phyloP scores from a whole-genome alignment of 1,284 basidiomycete species.

The Moesziomyces parantarcticus region DNA sequence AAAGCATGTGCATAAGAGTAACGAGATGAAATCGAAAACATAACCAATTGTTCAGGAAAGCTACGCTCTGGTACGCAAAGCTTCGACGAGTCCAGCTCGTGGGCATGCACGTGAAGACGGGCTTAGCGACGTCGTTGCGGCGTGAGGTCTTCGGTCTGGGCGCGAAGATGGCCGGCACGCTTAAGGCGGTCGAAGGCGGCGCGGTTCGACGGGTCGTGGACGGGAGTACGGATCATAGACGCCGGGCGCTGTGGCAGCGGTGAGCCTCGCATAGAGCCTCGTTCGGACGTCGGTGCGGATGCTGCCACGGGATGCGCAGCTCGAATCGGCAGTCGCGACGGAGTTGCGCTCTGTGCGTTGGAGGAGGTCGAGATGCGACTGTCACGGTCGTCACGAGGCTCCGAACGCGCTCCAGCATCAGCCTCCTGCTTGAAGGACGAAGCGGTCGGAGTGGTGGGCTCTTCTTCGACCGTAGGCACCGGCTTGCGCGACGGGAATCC shows the following conservation, averaged over 20 bases:
- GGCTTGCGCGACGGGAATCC: slow-evolving; percentile 23
- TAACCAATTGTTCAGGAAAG: background rate
- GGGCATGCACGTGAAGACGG: background rate
- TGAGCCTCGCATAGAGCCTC: slow-evolving; percentile 23
- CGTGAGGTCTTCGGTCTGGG: slow-evolving; percentile 42
- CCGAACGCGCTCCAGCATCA: slow-evolving; percentile 1
- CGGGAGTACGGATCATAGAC: slow-evolving; percentile 36
- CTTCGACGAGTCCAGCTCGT: slow-evolving; percentile 15
- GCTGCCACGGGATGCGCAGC: slow-evolving; percentile 13
- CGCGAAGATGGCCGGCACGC: slow-evolving; percentile 43
- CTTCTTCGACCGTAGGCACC: slow-evolving; percentile 32
- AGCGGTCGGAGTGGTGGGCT: slow-evolving; percentile 20
- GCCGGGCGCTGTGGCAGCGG: slow-evolving; percentile 20
- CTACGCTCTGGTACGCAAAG: background rate
- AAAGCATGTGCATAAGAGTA: slow-evolving; percentile 7
- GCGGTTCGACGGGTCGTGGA: slow-evolving; percentile 33
- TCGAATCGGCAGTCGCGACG: slow-evolving; percentile 33
- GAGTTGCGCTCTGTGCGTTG: slow-evolving; percentile 17
- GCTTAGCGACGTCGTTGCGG: slow-evolving; percentile 34
- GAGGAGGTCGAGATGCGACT: slow-evolving; percentile 23
- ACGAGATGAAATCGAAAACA: slow-evolving; percentile 1
- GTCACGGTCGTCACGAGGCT: slow-evolving; percentile 8
- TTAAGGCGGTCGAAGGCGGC: slow-evolving; percentile 45
- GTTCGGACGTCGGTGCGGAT: slow-evolving; percentile 14
- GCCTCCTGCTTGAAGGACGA: background rate